A percentile compares a stretch with the other conserved stretches of the same genome.
These are phyloP conservation scores for Plasmodium cynomolgi DNA, from an alignment of 169 alveolate genomes.

Conservation along the genomic window DNA sequence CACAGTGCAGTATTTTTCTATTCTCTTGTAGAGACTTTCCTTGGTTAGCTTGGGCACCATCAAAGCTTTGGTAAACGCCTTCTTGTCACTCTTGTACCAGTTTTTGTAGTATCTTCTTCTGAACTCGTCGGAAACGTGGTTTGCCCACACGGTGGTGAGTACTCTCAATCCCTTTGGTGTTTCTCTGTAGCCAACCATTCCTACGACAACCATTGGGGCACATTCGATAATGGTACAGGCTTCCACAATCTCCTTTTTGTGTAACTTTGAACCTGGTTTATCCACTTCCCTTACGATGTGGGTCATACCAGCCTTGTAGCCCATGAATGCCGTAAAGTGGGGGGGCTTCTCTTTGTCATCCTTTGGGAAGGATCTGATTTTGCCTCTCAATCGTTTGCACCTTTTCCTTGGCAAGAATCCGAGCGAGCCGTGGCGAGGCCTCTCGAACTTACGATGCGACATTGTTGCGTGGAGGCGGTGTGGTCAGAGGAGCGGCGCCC, in stretches of 20 bases:
- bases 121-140: constrained; percentile 97
- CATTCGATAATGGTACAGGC: constrained; percentile 99
- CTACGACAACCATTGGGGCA: constrained; percentile 99
- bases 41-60: constrained; percentile 91
- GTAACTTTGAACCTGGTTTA: constrained; percentile 97
- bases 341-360: constrained; percentile 96
- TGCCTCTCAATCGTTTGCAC: constrained; percentile 92
- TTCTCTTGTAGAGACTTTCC: constrained; percentile 93
- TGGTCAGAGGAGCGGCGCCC: background rate
- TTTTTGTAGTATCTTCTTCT: constrained; percentile 99
- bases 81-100: constrained; percentile 98
- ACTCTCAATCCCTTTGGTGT: constrained; percentile 99
- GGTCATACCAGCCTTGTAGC: constrained; percentile 99
- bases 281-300: constrained; percentile 99
- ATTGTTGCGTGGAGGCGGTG: constrained; percentile 80
- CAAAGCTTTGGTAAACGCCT: constrained; percentile 99
- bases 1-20: constrained; percentile 97
- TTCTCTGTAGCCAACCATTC: constrained; percentile 99
- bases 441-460: constrained; percentile 99
- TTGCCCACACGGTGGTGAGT: constrained; percentile 98
- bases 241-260: constrained; percentile 99
- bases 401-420: constrained; percentile 99
- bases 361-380: constrained; percentile 96
- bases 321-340: constrained; percentile 99
- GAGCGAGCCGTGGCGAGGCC: constrained; percentile 99